Evolutionary conservation across 148 eudicot species (phyloP).

Genomic region (Camellia granthamiana): DNA sequence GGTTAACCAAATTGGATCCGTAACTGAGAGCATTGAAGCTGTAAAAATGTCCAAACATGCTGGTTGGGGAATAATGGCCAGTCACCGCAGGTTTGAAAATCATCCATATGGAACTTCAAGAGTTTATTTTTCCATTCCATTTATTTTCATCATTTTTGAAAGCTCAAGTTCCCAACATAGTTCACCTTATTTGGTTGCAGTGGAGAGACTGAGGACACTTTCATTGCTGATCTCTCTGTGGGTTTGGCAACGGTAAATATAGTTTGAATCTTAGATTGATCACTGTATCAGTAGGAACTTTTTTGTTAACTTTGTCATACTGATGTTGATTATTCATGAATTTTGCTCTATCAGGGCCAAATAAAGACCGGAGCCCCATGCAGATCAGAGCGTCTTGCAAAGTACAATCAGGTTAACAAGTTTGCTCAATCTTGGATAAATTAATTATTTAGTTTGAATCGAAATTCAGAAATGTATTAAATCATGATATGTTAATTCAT

Average conservation of each 20-base stretch:
- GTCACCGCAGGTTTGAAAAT: constrained; percentile 75
- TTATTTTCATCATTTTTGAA: neutral
- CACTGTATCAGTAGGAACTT: neutral
- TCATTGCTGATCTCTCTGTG: constrained; percentile 96
- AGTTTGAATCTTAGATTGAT: neutral
- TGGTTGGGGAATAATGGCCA: constrained; percentile 99
- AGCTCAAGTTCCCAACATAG: constrained; percentile 11
- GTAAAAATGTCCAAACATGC: constrained; percentile 92
- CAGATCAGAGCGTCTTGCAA: constrained; percentile 35
- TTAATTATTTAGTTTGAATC: neutral
- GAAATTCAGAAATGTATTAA: neutral
- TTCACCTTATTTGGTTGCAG: constrained; percentile 33
- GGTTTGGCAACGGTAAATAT: constrained; percentile 89
- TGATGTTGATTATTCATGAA: constrained; percentile 7
- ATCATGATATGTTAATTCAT: neutral
- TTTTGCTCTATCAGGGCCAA: constrained; percentile 27
- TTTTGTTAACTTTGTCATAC: neutral
- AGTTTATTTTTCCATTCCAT: neutral
- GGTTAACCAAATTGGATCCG: constrained; percentile 98
- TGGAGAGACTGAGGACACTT: constrained; percentile 98
- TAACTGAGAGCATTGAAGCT: constrained; percentile 96
- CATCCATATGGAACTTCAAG: neutral
- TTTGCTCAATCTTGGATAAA: too few relatives aligned
- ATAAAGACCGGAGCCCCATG: constrained; percentile 36
- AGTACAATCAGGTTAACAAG: constrained; percentile 32